Conservation (phyloP, 1,284 basidiomycete genomes). For the Cryptococcus hybrid region DNA sequence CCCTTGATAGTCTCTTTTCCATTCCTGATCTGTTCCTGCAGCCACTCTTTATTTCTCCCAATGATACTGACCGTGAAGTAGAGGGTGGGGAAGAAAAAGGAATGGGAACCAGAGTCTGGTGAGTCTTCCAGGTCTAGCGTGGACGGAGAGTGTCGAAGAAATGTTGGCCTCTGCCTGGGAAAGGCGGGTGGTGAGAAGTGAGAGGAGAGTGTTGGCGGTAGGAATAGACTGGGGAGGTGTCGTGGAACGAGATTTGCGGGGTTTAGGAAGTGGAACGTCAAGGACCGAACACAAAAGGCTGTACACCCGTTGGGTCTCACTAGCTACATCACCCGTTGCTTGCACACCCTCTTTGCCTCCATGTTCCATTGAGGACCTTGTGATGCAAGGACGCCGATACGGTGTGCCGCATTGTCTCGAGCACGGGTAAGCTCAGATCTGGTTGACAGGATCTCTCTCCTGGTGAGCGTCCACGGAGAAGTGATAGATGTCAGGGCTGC, state of each 20-base stretch:
- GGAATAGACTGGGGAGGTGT: conserved; percentile 10
- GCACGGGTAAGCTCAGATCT: conserved; percentile 27
- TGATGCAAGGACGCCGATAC: conserved; percentile 41
- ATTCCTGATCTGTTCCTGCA: conserved; percentile 59
- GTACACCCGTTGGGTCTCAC: conserved; percentile 42
- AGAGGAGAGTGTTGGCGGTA: conserved; percentile 29
- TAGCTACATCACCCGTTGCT: conserved; percentile 16
- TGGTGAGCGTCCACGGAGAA: conserved; percentile 42
- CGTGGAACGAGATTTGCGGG: conserved; percentile 6
- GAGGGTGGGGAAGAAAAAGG: conserved; percentile 45
- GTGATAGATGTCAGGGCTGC: conserved; percentile 31
- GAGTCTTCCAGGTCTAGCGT: conserved; percentile 38
- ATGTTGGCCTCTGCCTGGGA: conserved; percentile 23
- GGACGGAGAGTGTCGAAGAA: conserved; percentile 21
- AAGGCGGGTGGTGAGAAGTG: conserved; percentile 32
- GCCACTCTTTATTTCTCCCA: conserved; percentile 44
- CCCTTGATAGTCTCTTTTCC: conserved; percentile 67
- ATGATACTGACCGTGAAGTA: conserved; percentile 25
- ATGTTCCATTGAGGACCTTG: conserved; percentile 38
- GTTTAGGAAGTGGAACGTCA: conserved; percentile 22
- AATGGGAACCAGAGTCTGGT: conserved; percentile 49
- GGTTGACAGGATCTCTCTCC: conserved; percentile 43
- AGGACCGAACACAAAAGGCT: conserved; percentile 35
- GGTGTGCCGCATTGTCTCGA: conserved; percentile 31
- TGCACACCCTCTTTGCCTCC: not conserved